These are phyloP conservation scores for Leccinum barrowsii DNA, from an alignment of 768 basidiomycete species.

Conservation along the genomic window DNA sequence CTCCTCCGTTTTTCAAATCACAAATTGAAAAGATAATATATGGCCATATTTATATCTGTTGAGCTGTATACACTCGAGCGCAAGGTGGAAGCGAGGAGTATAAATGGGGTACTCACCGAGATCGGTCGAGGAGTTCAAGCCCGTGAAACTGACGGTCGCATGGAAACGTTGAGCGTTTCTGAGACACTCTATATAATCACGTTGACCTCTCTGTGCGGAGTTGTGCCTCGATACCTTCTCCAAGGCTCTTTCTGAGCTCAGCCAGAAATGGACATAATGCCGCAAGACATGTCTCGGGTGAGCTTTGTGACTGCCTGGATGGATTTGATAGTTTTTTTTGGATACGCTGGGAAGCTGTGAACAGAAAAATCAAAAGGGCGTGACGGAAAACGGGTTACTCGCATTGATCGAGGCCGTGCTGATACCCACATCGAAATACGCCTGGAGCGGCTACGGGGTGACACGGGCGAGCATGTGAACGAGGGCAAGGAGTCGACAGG, in stretches of 20 bases:
- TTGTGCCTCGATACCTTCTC: slow-evolving; percentile 87
- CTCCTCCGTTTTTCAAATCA: too few relatives aligned
- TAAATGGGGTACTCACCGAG: slow-evolving; percentile 49
- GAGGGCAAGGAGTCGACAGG: slow-evolving; percentile 45
- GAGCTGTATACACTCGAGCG: neutral
- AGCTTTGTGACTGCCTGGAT: slow-evolving; percentile 96
- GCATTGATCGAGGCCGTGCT: slow-evolving; percentile 84
- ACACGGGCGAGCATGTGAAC: slow-evolving; percentile 37
- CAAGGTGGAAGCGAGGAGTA: neutral
- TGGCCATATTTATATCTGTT: too few relatives aligned
- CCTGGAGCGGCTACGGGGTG: slow-evolving; percentile 51
- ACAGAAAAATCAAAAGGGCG: slow-evolving; percentile 75
- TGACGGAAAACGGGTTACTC: slow-evolving; percentile 81
- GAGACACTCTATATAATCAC: slow-evolving; percentile 77
- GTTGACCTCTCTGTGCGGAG: slow-evolving; percentile 84
- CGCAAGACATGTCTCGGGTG: slow-evolving; percentile 87
- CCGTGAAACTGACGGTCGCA: slow-evolving; percentile 97
- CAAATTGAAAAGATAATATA: too few relatives aligned
- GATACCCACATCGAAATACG: slow-evolving; percentile 82
- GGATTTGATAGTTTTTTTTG: slow-evolving; percentile 83
- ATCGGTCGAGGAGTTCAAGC: slow-evolving; percentile 90
- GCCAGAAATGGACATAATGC: slow-evolving; percentile 97
- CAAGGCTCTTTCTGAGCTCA: slow-evolving; percentile 87
- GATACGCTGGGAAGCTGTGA: slow-evolving; percentile 77
- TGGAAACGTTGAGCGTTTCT: slow-evolving; percentile 95